Conservation (phyloP, 177 flowering plant species). For the Vitis hybrid region DNA sequence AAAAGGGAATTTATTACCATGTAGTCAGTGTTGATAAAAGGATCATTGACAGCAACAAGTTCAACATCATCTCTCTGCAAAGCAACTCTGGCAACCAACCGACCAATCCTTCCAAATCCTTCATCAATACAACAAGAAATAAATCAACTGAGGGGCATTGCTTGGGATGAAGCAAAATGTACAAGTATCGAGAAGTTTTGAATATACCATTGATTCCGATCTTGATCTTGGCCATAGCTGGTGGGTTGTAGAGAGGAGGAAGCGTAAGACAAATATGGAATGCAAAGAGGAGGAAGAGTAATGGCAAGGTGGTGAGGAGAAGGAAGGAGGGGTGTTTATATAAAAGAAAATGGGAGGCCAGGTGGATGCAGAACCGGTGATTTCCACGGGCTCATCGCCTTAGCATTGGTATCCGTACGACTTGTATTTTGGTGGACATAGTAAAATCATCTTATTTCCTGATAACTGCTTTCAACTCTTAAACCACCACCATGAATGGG, state of each 20-base stretch:
- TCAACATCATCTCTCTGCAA: constrained; percentile 45
- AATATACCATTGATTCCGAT: constrained; percentile 40
- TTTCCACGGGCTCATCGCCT: no score
- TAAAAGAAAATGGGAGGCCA: neutral
- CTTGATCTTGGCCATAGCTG: constrained; percentile 35
- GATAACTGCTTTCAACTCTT: no score
- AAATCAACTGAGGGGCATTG: neutral
- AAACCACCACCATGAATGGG: no score
- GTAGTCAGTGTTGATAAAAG: constrained; percentile 44
- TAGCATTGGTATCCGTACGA: no score
- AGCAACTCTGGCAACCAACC: constrained; percentile 46
- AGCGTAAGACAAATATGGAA: neutral
- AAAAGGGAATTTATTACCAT: constrained; percentile 24
- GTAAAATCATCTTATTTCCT: no score
- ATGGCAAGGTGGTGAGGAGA: neutral
- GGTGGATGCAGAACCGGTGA: no score
- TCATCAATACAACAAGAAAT: neutral
- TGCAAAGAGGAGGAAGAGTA: neutral
- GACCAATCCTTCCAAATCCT: constrained; percentile 54
- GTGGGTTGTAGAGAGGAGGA: neutral
- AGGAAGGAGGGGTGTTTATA: no score
- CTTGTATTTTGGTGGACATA: no score
- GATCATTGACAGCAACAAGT: constrained; percentile 52
- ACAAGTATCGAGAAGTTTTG: neutral
- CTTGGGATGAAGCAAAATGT: neutral